These are phyloP conservation scores for Arctium lappa DNA, from an alignment of 129 eudicot genomes.

Conservation along the genomic window DNA sequence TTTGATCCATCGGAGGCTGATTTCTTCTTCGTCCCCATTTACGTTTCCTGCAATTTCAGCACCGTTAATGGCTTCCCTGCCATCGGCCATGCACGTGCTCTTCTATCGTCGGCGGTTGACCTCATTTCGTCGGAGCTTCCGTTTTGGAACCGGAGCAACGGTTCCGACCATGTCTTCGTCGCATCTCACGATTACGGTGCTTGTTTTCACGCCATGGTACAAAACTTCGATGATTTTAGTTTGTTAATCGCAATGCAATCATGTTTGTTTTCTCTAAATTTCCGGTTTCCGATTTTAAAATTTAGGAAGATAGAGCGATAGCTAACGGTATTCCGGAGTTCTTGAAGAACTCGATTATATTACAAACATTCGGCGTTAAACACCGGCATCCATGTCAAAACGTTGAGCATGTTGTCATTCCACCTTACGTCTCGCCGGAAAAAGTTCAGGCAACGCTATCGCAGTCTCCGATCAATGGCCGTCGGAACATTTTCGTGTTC, in stretches of 20 bases:
- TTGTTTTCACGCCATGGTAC: conserved; percentile 89
- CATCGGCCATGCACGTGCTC: conserved; percentile 70
- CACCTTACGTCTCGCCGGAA: conserved; percentile 73
- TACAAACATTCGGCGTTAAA: conserved; percentile 84
- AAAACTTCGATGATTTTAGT: not conserved
- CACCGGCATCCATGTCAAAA: conserved; percentile 77
- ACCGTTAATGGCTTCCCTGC: conserved; percentile 77
- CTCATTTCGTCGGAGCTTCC: conserved; percentile 52
- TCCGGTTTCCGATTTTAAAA: not conserved
- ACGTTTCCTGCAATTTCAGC: conserved; percentile 85
- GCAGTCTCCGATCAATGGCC: conserved; percentile 45
- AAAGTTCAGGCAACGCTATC: conserved; percentile 49
- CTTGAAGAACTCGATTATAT: conserved; percentile 62
- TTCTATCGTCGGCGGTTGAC: conserved; percentile 53
- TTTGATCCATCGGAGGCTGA: conserved; percentile 70
- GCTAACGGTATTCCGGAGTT: conserved; percentile 79
- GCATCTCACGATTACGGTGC: conserved; percentile 95
- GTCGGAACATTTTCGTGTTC: conserved; percentile 75
- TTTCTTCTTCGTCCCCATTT: conserved; percentile 89
- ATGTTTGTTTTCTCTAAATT: not conserved
- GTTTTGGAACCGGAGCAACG: conserved; percentile 80
- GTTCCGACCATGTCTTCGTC: conserved; percentile 81
- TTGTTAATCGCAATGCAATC: not conserved
- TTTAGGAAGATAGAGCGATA: conserved; percentile 71
- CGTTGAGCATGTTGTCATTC: conserved; percentile 71